A percentile compares a stretch with the other conserved stretches of the same genome.
Evolutionary conservation across 2,329 filamentous ascomycete genomes (phyloP).

Genomic region (Nannizzia gypsea): DNA sequence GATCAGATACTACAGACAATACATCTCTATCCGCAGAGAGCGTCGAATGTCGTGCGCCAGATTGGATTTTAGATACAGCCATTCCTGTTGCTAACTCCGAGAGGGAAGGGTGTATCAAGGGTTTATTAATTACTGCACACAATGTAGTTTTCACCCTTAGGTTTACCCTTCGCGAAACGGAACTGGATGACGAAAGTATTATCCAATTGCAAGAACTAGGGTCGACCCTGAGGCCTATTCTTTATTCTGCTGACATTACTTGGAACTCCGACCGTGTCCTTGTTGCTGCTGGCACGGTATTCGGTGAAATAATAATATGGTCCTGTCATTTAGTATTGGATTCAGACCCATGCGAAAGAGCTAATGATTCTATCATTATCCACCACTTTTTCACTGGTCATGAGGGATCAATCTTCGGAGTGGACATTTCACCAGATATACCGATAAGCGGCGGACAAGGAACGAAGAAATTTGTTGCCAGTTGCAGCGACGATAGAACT

Average conservation of each 20-base stretch:
- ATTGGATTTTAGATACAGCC: constrained; percentile 66
- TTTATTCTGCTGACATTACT: constrained; percentile 70
- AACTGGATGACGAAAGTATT: constrained; percentile 15
- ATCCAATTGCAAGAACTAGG: constrained; percentile 32
- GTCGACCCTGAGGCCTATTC: constrained; percentile 57
- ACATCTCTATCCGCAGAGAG: constrained; percentile 22
- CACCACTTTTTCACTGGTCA: constrained; percentile 56
- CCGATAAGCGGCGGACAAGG: constrained; percentile 25
- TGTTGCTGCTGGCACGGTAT: constrained; percentile 80
- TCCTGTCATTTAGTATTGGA: constrained; percentile 42
- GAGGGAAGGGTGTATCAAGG: constrained; percentile 26
- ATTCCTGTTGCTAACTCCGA: constrained; percentile 33
- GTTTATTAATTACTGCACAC: constrained; percentile 68
- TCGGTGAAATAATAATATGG: constrained; percentile 90
- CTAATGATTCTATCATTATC: constrained; percentile 27
- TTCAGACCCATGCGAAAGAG: constrained; percentile 8
- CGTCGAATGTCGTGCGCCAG: constrained; percentile 42
- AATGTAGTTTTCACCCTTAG: constrained; percentile 58
- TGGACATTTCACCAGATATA: constrained; percentile 58
- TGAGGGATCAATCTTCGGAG: constrained; percentile 87
- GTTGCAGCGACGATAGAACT: constrained; percentile 89
- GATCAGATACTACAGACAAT: constrained; percentile 11
- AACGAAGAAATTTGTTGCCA: constrained; percentile 57
- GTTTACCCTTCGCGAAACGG: constrained; percentile 14
- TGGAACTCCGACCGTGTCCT: constrained; percentile 55